phyloP scores from a whole-genome alignment of 1,139 yeast genomes.

The Debaryomycetaceae sp. region DNA sequence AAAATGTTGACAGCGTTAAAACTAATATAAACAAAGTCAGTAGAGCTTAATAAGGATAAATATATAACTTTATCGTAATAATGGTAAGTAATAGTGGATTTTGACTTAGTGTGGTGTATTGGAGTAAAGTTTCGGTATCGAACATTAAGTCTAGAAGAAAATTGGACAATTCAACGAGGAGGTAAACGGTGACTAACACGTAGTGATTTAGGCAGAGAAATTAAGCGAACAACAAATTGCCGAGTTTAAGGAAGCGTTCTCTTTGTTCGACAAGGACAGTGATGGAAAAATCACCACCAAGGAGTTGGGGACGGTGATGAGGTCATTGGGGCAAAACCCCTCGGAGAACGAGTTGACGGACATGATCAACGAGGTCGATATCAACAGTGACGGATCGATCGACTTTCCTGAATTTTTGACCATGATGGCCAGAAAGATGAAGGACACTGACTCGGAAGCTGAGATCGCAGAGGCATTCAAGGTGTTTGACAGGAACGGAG shows the following conservation, averaged over 20 bases:
- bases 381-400: constrained; percentile 90
- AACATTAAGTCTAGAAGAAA: too few relatives aligned
- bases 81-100: neutral
- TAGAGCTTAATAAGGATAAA: neutral
- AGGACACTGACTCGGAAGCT: constrained; percentile 94
- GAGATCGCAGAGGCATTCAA: constrained; percentile 97
- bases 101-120: too few relatives aligned
- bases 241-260: constrained; percentile 96
- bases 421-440: constrained; percentile 93
- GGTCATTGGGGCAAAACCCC: constrained; percentile 95
- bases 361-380: constrained; percentile 95
- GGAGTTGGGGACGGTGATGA: constrained; percentile 97
- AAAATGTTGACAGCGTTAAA: neutral
- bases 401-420: constrained; percentile 85
- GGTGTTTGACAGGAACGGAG: constrained; percentile 91
- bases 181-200: neutral
- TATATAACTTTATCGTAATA: neutral
- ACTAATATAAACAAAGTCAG: neutral
- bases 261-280: constrained; percentile 91
- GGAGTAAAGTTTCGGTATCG: too few relatives aligned
- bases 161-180: neutral
- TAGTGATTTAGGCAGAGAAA: constrained; percentile 59
- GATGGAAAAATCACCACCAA: constrained; percentile 94
- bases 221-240: constrained; percentile 94
- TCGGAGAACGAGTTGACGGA: constrained; percentile 94